A percentile compares a stretch with the other conserved stretches of the same genome.
Conservation (phyloP, 768 basidiomycete genomes). For the Mycena latifolia region DNA sequence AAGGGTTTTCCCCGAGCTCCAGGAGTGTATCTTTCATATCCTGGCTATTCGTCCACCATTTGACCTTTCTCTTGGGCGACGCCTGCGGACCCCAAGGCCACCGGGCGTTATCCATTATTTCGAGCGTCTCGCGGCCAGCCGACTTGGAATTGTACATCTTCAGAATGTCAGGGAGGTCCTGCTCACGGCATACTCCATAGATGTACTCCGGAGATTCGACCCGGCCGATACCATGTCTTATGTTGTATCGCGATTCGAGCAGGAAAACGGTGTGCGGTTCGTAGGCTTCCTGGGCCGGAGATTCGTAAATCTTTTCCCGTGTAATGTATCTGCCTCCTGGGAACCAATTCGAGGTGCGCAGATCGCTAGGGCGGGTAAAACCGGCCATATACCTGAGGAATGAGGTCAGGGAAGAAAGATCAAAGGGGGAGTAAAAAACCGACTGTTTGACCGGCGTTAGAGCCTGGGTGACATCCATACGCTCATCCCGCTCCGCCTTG, state of each 20-base stretch:
- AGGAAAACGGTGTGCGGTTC: slow-evolving; percentile 53
- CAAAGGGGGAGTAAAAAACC: background rate
- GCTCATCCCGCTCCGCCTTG: slow-evolving; percentile 59
- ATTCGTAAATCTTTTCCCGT: slow-evolving; percentile 42
- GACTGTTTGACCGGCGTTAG: slow-evolving; percentile 50
- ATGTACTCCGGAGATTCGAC: slow-evolving; percentile 45
- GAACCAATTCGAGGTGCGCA: slow-evolving; percentile 52
- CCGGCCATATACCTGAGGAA: slow-evolving; percentile 51
- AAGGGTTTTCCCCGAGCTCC: slow-evolving; percentile 1
- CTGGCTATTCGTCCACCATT: slow-evolving; percentile 46
- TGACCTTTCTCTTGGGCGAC: slow-evolving; percentile 28
- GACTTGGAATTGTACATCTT: slow-evolving; percentile 45
- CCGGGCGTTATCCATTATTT: slow-evolving; percentile 53
- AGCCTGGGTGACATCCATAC: slow-evolving; percentile 49
- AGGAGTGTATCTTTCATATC: slow-evolving; percentile 36
- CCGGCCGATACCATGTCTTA: slow-evolving; percentile 45
- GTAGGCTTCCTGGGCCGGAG: slow-evolving; percentile 50
- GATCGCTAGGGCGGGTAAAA: slow-evolving; percentile 51
- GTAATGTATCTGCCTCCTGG: slow-evolving; percentile 47
- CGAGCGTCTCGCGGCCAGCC: slow-evolving; percentile 29
- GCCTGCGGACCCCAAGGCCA: slow-evolving; percentile 47
- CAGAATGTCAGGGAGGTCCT: slow-evolving; percentile 45
- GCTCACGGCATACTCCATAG: slow-evolving; percentile 50
- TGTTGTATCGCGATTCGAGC: slow-evolving; percentile 49
- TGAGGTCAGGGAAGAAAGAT: background rate